These are phyloP conservation scores for Debaryomyces prosopidis DNA, from an alignment of 805 yeast species.

Conservation along the genomic window DNA sequence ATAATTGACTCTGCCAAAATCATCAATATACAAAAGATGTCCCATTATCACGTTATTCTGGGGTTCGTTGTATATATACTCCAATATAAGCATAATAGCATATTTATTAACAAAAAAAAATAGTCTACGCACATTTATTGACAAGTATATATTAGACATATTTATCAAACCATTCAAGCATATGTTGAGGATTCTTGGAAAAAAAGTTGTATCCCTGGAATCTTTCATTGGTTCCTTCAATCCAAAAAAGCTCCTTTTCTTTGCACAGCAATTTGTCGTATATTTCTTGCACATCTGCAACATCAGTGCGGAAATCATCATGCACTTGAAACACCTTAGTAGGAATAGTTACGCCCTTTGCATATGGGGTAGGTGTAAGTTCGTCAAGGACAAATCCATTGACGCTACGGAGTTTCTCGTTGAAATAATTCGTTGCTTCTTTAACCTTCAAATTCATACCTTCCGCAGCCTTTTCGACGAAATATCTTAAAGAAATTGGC, in stretches of 20 bases:
- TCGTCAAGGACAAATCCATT: conserved; percentile 2
- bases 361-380: conserved; percentile 1
- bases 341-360: conserved; percentile 1
- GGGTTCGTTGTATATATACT: too few species aligned
- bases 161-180: conserved; percentile 1
- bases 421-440: conserved; percentile 1
- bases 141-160: background rate
- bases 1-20: too few species aligned
- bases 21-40: too few species aligned
- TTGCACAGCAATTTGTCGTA: conserved; percentile 2
- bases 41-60: too few species aligned
- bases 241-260: conserved; percentile 7
- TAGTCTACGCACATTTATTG: too few species aligned
- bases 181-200: conserved; percentile 1
- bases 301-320: conserved; percentile 2
- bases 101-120: too few species aligned
- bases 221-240: conserved; percentile 3
- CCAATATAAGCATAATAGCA: too few species aligned
- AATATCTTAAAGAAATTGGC: conserved; percentile 3
- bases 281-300: conserved; percentile 4
- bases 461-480: conserved; percentile 2
- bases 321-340: conserved; percentile 5
- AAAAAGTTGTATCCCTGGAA: conserved; percentile 6
- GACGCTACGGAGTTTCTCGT: background rate
- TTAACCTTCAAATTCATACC: background rate